Base-by-base conservation (phyloP, 129 eudicot genomes). In the Centella asiatica region DNA sequence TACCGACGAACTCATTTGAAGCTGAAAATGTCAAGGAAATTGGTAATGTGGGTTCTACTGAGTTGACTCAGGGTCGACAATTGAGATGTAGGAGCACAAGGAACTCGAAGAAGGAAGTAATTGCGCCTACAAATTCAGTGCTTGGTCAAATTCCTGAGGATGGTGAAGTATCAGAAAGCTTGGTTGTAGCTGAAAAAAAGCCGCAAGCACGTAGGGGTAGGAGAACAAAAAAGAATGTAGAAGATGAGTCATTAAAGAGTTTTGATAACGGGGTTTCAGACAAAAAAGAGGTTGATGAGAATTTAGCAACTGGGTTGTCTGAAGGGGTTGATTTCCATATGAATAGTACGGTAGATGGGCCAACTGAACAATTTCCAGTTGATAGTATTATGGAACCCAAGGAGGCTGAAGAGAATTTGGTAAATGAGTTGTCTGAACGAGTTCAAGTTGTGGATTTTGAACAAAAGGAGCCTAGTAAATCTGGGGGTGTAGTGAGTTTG, bases 151-250 rank as follows among this genome's bases (percentile, higher is more conserved):
- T 13, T 20, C 56, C 49, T 32, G 33, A 37, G 49, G 48, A 59
- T 37, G 3, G 32, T 10, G 44, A 64, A 27, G 25, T 40, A 2
- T 39, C 44, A 15, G 37, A 72, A 1, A 47, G 4, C 60, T 74
- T 54, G 77, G 72, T 52, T 65, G 65, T 59, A 15, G 14, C 40
- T 52, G 83, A 44, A 33, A 73, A 49, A 67, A 67, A 17, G 67
- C 33, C 51, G 1, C 49, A n/a, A n/a, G n/a, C n/a, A n/a, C n/a
- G 65, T 32, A 50, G 57, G 69, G 73, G 72, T 5, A 60, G 62
- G 27, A 62, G 71, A 27, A 68, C 62, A 44, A 69, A 72, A 34
- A 69, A 60, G 45, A 71, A 20, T 58, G 19, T 63, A 31, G 24
- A 3, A 5, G 36, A 31, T 11, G 65, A 72, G 24, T 23, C 23